Percentiles rank a stretch among this genome's conserved stretches.
These are phyloP conservation scores for Kwoniella dejecticola DNA, from an alignment of 768 basidiomycete species.

Conservation along the genomic window DNA sequence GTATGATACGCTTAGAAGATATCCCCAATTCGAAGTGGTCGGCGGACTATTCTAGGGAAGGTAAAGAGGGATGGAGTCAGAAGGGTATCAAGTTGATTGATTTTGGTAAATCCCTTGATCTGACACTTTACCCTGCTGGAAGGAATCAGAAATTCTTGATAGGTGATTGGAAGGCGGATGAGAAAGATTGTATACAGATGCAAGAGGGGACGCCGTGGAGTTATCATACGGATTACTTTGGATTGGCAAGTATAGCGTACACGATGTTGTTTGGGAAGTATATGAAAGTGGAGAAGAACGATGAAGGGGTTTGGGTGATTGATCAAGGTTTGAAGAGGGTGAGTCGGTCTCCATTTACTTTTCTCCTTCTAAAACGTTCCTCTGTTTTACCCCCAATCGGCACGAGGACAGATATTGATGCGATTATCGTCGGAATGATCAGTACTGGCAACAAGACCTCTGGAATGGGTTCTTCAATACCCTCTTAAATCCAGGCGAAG, in stretches of 20 bases:
- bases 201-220: conserved; percentile 83
- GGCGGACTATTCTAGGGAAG: conserved; percentile 71
- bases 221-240: conserved; percentile 93
- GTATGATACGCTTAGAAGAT: conserved; percentile 79
- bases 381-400: too few species aligned
- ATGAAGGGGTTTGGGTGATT: conserved; percentile 33
- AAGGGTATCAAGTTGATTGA: conserved; percentile 94
- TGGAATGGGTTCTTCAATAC: conserved; percentile 83
- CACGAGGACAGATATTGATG: conserved; percentile 5
- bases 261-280: conserved; percentile 97
- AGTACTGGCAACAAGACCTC: conserved; percentile 91
- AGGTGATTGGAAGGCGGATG: conserved; percentile 80
- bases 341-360: conserved; percentile 31
- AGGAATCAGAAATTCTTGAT: conserved; percentile 71
- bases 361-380: too few species aligned
- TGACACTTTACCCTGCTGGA: conserved; percentile 70
- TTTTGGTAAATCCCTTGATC: conserved; percentile 94
- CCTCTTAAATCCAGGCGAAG: conserved; percentile 76
- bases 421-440: conserved; percentile 34
- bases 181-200: conserved; percentile 88
- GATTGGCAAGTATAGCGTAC: conserved; percentile 89
- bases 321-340: conserved; percentile 48
- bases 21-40: conserved; percentile 70
- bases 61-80: conserved; percentile 77
- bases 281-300: conserved; percentile 71